Evolutionary conservation across 257 asterid genomes (phyloP).

Genomic region (Osmanthus fragrans): DNA sequence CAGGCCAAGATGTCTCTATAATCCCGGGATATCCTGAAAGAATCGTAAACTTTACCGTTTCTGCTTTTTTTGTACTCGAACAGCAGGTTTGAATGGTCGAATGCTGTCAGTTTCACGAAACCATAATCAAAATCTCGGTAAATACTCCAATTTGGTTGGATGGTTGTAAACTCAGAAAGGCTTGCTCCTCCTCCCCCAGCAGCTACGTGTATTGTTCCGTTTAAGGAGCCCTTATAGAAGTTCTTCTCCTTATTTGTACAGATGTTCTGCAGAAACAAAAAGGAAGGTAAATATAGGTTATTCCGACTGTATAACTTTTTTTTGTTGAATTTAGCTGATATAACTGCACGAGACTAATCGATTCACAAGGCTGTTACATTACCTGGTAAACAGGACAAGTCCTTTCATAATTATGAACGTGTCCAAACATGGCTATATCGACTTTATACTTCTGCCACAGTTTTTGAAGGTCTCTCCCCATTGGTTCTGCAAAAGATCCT

Average conservation of each 20-base stretch:
- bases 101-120: slow-evolving; percentile 25
- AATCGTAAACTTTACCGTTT: slow-evolving; percentile 81
- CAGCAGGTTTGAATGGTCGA: slow-evolving; percentile 16
- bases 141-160: slow-evolving; percentile 74
- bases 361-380: neutral
- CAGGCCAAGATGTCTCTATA: slow-evolving; percentile 89
- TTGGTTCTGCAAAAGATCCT: slow-evolving; percentile 82
- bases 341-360: no score
- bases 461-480: slow-evolving; percentile 83
- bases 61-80: slow-evolving; percentile 55
- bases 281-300: no score
- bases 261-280: slow-evolving; percentile 13
- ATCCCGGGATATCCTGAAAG: slow-evolving; percentile 76
- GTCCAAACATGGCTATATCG: slow-evolving; percentile 80
- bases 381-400: slow-evolving; percentile 87
- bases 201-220: slow-evolving; percentile 31
- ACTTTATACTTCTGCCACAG: slow-evolving; percentile 94
- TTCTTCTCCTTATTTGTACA: slow-evolving; percentile 18
- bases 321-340: no score
- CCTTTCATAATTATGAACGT: slow-evolving; percentile 71
- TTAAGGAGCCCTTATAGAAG: neutral
- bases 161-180: slow-evolving; percentile 56
- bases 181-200: slow-evolving; percentile 97
- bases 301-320: no score
- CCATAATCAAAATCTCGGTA: slow-evolving; percentile 38